Conservation (phyloP, 495 filamentous ascomycete species). For the Hamigera avellanea region DNA sequence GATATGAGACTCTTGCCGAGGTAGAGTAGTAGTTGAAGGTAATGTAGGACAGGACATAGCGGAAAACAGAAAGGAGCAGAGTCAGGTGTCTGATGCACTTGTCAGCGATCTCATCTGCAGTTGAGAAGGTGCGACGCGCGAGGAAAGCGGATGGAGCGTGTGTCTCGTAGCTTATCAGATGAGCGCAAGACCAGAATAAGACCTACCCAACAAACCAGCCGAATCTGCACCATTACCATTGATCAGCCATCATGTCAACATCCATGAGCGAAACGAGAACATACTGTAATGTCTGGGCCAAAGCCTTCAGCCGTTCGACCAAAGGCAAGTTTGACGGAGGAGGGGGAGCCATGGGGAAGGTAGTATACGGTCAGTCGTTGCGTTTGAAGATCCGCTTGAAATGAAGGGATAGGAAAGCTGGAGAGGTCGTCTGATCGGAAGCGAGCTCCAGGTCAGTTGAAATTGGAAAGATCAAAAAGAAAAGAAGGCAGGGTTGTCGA, state of each 20-base stretch:
- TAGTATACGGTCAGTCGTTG: too few species aligned
- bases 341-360: conserved; percentile 66
- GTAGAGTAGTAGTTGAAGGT: conserved; percentile 68
- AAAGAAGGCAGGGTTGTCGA: conserved; percentile 2
- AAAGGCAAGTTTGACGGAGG: conserved; percentile 60
- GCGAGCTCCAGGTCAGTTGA: not conserved
- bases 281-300: conserved; percentile 84
- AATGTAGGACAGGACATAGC: conserved; percentile 73
- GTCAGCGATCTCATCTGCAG: conserved; percentile 8
- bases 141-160: conserved; percentile 1
- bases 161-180: not conserved
- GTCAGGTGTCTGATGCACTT: conserved; percentile 56
- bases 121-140: conserved; percentile 4
- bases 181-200: conserved; percentile 1
- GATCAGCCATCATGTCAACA: conserved; percentile 33
- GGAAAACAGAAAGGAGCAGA: conserved; percentile 67
- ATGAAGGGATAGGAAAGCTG: conserved; percentile 1
- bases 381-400: not conserved
- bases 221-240: conserved; percentile 28
- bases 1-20: conserved; percentile 72
- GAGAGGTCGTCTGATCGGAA: not conserved
- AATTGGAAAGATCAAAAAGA: not conserved
- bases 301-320: conserved; percentile 55
- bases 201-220: conserved; percentile 89
- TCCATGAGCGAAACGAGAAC: conserved; percentile 23